Evolutionary conservation across 192 early-diverging fungal species (phyloP), one percentile per base, ranked within the genome.

Genomic region (Oehlia diaphana): DNA sequence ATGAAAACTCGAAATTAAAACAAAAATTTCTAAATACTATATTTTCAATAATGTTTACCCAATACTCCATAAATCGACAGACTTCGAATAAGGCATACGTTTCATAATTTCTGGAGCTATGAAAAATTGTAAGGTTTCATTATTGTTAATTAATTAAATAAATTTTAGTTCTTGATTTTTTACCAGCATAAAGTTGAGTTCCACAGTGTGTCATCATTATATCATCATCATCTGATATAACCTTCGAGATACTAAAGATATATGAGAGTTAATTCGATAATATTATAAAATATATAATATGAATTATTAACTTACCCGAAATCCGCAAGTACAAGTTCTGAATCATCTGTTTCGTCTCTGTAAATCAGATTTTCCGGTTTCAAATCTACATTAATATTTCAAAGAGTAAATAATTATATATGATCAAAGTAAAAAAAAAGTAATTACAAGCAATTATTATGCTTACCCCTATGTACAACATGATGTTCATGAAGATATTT

Each of bases 31-130:
- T 21, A 37, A 37, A 37, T 42, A 42, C 0, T 42, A 42, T 39
- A 39, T 9, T 37, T 42, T 42, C 39, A 42, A 42, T 42, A 42
- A 42, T 0, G 39, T 66, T 79, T 82, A 88, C 87, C 87, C 97
- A 74, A 97, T 92, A 9, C 93, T 94, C 96, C 96, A 99, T 81
- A 99, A 87, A 83, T 99, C 96, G 2, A 99, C 96, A 23, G 94
- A 83, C 83, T 95, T 94, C 44, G 95, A 93, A 84, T 99, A 94
- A 8, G 93, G 92, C 70, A 89, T 87, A 74, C 93, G 90, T 72
- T 90, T 83, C n/a, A 97, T 83, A 28, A 99, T 91, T 86, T 99
- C 96, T 23, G 92, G 93, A 14, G 93, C 93, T 91, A 86, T 83
- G 86, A 50, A 35, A 16, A 80, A 72, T 69, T 31, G n/a, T 16